Conservation (phyloP, 345 rosid genomes). For the Acer negundo region DNA sequence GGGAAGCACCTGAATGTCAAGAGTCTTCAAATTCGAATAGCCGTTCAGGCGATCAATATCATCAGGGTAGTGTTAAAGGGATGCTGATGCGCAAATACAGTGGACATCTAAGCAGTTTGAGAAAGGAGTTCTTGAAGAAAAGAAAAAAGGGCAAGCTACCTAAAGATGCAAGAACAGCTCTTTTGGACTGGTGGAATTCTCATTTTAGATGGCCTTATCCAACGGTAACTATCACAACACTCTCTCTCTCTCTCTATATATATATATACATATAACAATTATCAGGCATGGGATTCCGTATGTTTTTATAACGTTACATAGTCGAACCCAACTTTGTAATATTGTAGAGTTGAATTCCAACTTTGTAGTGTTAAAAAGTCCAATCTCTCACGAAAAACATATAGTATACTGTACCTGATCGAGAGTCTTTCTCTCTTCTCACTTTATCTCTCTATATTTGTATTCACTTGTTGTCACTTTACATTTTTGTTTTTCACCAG, state of each 20-base stretch:
- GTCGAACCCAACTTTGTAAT: too few relatives aligned
- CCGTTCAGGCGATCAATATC: background rate
- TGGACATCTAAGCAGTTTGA: slow-evolving; percentile 53
- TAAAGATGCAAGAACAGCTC: slow-evolving; percentile 48
- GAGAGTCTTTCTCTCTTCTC: too few relatives aligned
- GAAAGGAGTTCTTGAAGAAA: slow-evolving; percentile 64
- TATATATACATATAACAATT: too few relatives aligned
- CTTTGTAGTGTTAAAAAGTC: too few relatives aligned
- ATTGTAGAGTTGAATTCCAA: too few relatives aligned
- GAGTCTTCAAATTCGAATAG: slow-evolving; percentile 15
- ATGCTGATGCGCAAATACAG: slow-evolving; percentile 61
- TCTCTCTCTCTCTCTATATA: too few relatives aligned
- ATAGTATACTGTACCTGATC: too few relatives aligned
- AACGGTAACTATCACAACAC: slow-evolving; percentile 36
- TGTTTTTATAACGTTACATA: too few relatives aligned
- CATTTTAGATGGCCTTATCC: slow-evolving; percentile 77
- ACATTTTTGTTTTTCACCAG: background rate
- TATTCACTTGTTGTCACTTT: background rate
- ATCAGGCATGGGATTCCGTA: too few relatives aligned
- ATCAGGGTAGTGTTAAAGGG: slow-evolving; percentile 35
- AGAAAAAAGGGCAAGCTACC: slow-evolving; percentile 67
- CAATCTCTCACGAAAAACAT: too few relatives aligned
- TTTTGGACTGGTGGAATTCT: slow-evolving; percentile 65
- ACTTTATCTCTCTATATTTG: too few relatives aligned
- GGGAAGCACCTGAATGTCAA: slow-evolving; percentile 35